These are phyloP conservation scores for Claviceps quebecensis DNA, from an alignment of 2,329 filamentous ascomycete species.

Conservation along the genomic window DNA sequence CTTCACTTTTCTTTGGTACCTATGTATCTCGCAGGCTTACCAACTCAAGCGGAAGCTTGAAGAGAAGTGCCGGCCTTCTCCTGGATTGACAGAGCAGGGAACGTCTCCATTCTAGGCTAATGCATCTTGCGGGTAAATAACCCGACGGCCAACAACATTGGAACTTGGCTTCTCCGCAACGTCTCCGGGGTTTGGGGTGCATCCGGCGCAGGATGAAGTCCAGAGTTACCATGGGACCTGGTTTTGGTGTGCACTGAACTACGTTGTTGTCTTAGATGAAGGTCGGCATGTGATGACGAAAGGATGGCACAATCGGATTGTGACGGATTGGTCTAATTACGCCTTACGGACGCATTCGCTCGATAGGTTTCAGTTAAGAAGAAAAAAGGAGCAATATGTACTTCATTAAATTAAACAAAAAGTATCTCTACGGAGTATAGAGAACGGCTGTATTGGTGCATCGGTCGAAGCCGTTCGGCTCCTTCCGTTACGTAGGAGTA, in stretches of 20 bases:
- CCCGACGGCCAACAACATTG: not conserved
- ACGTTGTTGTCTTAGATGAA: not conserved
- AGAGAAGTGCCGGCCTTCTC: no score
- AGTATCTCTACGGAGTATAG: no score
- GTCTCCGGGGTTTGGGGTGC: no score
- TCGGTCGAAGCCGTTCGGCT: no score
- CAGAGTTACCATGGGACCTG: not conserved
- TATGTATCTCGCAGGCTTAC: no score
- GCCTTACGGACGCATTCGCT: not conserved
- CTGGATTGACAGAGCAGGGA: not conserved
- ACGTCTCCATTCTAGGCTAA: not conserved
- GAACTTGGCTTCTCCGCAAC: no score
- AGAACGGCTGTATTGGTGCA: no score
- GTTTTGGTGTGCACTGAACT: not conserved
- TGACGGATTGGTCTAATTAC: not conserved
- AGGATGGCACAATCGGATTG: not conserved
- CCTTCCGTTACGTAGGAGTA: no score
- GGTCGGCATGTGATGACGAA: conserved; percentile 2
- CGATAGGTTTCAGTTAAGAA: not conserved
- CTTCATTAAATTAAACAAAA: not conserved
- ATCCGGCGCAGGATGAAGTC: no score
- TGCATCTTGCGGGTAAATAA: not conserved
- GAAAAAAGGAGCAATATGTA: not conserved
- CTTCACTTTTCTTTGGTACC: not conserved
- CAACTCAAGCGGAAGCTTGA: no score